Percentiles rank a stretch among this genome's conserved stretches.
Evolutionary conservation across 1,284 basidiomycete species (phyloP).

Genomic region (Malassezia cuniculi): DNA sequence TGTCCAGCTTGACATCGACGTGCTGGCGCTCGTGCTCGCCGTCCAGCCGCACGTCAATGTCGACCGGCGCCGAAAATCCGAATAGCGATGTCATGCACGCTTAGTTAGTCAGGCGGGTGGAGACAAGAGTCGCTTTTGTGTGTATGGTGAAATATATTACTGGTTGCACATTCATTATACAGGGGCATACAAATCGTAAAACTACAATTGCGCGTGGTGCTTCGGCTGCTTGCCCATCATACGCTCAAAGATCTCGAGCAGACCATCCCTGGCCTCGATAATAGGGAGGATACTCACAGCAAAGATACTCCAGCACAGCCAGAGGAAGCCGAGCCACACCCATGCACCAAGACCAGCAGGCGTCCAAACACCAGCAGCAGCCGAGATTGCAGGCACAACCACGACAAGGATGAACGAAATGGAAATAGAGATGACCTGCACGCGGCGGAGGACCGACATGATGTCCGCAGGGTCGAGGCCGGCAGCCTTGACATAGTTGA

Average conservation of each 20-base stretch:
- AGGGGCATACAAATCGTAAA: too few species aligned
- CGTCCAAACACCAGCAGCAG: slow-evolving; percentile 24
- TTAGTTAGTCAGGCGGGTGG: not conserved
- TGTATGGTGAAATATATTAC: too few species aligned
- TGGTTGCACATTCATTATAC: too few species aligned
- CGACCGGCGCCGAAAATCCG: slow-evolving; percentile 70
- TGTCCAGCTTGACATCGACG: slow-evolving; percentile 54
- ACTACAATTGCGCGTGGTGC: too few species aligned
- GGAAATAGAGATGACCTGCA: slow-evolving; percentile 19
- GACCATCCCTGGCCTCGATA: slow-evolving; percentile 61
- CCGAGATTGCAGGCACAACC: slow-evolving; percentile 29
- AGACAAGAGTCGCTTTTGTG: too few species aligned
- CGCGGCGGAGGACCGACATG: slow-evolving; percentile 14
- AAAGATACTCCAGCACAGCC: slow-evolving; percentile 58
- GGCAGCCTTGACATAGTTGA: slow-evolving; percentile 13
- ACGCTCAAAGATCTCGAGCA: too few species aligned
- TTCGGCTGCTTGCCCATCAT: too few species aligned
- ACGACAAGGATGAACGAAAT: slow-evolving; percentile 26
- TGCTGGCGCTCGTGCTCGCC: slow-evolving; percentile 69
- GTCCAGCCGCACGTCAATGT: slow-evolving; percentile 76
- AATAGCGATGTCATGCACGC: slow-evolving; percentile 77
- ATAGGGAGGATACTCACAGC: slow-evolving; percentile 70
- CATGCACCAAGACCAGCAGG: slow-evolving; percentile 33
- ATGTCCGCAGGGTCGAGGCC: slow-evolving; percentile 29
- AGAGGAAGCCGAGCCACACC: slow-evolving; percentile 55